These are phyloP conservation scores for Talaromyces pinophilus DNA, from an alignment of 2,329 filamentous ascomycete genomes.

Conservation along the genomic window DNA sequence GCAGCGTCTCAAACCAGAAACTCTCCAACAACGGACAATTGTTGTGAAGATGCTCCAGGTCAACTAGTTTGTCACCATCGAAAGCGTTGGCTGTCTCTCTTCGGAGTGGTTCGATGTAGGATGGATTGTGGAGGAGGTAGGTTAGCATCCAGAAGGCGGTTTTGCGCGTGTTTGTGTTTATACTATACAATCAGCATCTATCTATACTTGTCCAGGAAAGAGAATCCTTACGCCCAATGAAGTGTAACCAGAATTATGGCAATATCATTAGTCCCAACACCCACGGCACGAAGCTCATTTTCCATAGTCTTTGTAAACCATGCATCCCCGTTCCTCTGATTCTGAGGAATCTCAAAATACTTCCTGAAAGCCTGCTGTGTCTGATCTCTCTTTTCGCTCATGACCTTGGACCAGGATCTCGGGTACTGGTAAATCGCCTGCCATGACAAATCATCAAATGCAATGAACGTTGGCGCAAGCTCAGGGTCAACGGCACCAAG, in stretches of 20 bases:
- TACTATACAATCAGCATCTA: not conserved
- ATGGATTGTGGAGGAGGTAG: slow-evolving; percentile 4
- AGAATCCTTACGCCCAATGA: slow-evolving; percentile 5
- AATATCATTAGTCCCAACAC: slow-evolving; percentile 3
- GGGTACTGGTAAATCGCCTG: slow-evolving; percentile 4
- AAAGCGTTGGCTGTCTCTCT: not conserved
- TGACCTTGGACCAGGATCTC: not conserved
- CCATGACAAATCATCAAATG: slow-evolving; percentile 1
- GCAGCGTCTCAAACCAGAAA: slow-evolving; percentile 6
- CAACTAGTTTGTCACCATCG: not conserved
- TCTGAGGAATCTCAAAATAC: slow-evolving; percentile 8
- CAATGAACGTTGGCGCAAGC: not conserved
- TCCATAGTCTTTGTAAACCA: slow-evolving; percentile 8
- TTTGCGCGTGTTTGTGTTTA: slow-evolving; percentile 8
- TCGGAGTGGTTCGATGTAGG: slow-evolving; percentile 1
- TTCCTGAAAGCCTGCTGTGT: not conserved
- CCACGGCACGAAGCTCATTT: slow-evolving; percentile 2
- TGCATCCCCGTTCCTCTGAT: slow-evolving; percentile 1
- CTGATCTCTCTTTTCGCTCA: slow-evolving; percentile 5
- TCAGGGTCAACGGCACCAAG: not conserved
- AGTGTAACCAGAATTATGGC: slow-evolving; percentile 2
- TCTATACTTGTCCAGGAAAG: not conserved
- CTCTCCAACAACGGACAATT: slow-evolving; percentile 1
- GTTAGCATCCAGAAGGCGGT: slow-evolving; percentile 14
- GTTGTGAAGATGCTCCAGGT: not conserved